Evolutionary conservation across 1,284 basidiomycete genomes (phyloP), one percentile per base, ranked within the genome.

Genomic region (Microbotryomycetes sp.): DNA sequence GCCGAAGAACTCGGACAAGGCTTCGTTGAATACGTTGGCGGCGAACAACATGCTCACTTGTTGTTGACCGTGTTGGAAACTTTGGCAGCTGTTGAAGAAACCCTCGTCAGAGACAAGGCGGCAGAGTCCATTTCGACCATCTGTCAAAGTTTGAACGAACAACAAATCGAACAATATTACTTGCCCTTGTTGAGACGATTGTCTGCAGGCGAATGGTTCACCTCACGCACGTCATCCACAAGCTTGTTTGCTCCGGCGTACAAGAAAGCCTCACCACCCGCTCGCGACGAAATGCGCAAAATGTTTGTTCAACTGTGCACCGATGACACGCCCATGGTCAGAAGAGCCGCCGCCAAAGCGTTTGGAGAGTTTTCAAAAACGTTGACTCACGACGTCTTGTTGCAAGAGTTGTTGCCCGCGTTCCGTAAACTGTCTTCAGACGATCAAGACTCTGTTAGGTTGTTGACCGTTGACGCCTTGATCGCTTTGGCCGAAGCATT

Each of bases 321-420:
- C 32, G 96, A 98, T 75, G 96, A 99, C 75, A 99, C 96, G 16
- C 96, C 96, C 36, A 99, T 99, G 96, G 96, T 98, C 66, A 83
- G 94, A 74, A 83, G 96, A 67, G 93, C 96, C 28, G 93, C 92
- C 53, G 93, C 94, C 14, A 96, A 93, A 77, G 92, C 89, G 82
- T 86, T 98, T 58, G 93, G 94, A 88, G 81, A 86, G 32, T 84
- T 94, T 65, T 80, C 88, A 63, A 86, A 86, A 76, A 83, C 86
- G 70, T 81, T 89, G 66, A 80, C 86, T 56, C 86, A 87, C 74
- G 87, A 93, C 71, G 81, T 68, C 22, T 72, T 81, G 60, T 75
- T 97, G 65, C 83, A 85, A 56, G 96, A 97, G 75, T 87, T 91
- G 54, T 81, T 98, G 47, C 88, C 91, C 47, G 84, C 98, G 64